Conservation (phyloP, 2,329 filamentous ascomycete species). For the Neobulgaria alba region DNA sequence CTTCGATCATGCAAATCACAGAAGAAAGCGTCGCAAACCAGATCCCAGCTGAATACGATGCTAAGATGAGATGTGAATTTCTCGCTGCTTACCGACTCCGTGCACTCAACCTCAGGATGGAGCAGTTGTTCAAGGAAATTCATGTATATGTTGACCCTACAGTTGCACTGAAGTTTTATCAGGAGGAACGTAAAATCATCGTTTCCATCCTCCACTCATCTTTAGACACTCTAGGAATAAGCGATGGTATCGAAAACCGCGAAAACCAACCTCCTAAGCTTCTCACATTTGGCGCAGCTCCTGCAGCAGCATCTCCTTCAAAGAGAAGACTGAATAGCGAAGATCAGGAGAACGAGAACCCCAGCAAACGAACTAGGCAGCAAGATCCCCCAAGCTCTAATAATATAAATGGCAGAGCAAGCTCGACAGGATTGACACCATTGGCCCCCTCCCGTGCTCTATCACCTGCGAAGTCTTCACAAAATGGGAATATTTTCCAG, state of each 20-base stretch:
- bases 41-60: conserved; percentile 18
- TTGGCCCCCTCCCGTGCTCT: neutral
- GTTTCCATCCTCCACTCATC: conserved; percentile 3
- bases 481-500: neutral
- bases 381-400: neutral
- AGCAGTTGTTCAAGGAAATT: conserved; percentile 15
- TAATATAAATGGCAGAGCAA: neutral
- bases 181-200: conserved; percentile 11
- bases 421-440: too few relatives aligned
- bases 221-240: neutral
- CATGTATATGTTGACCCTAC: conserved; percentile 6
- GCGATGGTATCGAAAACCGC: neutral
- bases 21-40: conserved; percentile 14
- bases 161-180: conserved; percentile 9
- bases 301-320: conserved; percentile 1
- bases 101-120: conserved; percentile 23
- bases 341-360: conserved; percentile 17
- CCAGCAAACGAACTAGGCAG: conserved; percentile 15
- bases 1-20: conserved; percentile 5
- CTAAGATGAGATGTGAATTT: conserved; percentile 18
- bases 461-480: neutral
- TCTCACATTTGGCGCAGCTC: neutral
- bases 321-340: conserved; percentile 20
- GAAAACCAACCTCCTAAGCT: neutral
- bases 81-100: conserved; percentile 23